Conservation (phyloP, 257 asterid species). For the Cruciata laevipes region DNA sequence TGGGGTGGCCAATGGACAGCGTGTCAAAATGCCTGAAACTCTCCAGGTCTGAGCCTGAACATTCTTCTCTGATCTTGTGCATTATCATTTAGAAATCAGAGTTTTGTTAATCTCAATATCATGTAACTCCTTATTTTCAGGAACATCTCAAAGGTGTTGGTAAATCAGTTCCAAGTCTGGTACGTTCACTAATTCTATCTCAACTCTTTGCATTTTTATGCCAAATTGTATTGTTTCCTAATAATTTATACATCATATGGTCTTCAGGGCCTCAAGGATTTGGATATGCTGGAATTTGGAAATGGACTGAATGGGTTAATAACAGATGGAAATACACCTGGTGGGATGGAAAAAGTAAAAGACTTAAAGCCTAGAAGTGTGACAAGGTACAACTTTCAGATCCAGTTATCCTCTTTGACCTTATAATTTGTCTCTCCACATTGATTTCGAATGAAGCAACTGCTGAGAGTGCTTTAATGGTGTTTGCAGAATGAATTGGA, state of each 20-base stretch:
- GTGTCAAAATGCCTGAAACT: conserved; percentile 50
- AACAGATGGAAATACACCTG: conserved; percentile 38
- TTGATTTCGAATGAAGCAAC: background rate
- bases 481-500: background rate
- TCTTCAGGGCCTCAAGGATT: conserved; percentile 65
- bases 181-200: conserved; percentile 13
- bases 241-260: background rate
- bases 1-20: conserved; percentile 42
- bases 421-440: background rate
- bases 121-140: conserved; percentile 25
- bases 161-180: conserved; percentile 39
- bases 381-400: conserved; percentile 29
- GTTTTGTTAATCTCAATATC: background rate
- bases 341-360: conserved; percentile 29
- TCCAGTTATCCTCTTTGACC: background rate
- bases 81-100: background rate
- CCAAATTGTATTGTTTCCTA: background rate
- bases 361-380: conserved; percentile 21
- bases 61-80: background rate
- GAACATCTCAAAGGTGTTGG: conserved; percentile 44
- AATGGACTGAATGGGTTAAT: conserved; percentile 10
- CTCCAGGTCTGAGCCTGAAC: conserved; percentile 38
- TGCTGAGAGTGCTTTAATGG: background rate
- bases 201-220: background rate
- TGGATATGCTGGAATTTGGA: conserved; percentile 25